Evolutionary conservation across 257 asterid genomes (phyloP).

Genomic region (Lavandula angustifolia): DNA sequence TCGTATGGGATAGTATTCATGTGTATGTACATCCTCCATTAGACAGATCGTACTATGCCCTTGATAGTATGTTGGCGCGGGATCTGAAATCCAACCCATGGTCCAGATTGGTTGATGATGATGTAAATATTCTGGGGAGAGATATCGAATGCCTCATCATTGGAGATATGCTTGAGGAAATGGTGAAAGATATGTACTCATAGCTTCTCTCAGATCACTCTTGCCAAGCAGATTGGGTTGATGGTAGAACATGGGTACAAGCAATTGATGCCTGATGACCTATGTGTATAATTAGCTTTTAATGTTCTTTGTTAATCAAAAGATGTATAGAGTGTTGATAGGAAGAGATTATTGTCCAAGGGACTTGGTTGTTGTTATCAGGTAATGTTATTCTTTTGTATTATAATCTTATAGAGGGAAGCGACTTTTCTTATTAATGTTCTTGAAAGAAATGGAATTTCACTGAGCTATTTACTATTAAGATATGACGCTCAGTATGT

Average conservation of each 20-base stretch:
- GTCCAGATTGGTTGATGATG: conserved; percentile 62
- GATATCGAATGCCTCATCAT: conserved; percentile 67
- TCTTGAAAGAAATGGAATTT: conserved; percentile 18
- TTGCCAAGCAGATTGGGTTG: neutral
- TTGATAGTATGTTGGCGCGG: conserved; percentile 64
- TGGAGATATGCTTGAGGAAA: conserved; percentile 66
- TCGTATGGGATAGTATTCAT: conserved; percentile 56
- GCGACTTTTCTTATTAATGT: conserved; percentile 17
- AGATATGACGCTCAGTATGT: too few relatives aligned
- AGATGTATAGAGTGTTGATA: conserved; percentile 31
- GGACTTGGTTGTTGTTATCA: neutral
- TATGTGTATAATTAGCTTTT: conserved; percentile 15
- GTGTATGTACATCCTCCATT: conserved; percentile 47
- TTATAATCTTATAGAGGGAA: conserved; percentile 14
- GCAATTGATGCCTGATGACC: neutral
- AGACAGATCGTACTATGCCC: conserved; percentile 47
- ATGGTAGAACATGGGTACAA: conserved; percentile 5
- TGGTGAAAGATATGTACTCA: conserved; percentile 44
- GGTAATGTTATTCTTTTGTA: conserved; percentile 2
- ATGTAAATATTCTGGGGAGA: conserved; percentile 53
- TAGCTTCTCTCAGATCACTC: conserved; percentile 4
- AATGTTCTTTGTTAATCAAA: conserved; percentile 26
- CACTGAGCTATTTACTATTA: neutral
- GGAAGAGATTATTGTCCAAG: conserved; percentile 23
- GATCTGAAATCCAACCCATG: conserved; percentile 65